Percentiles rank a stretch among this genome's conserved stretches.
These are phyloP conservation scores for Nissolia schottii DNA, from an alignment of 306 rosid genomes.

Conservation along the genomic window DNA sequence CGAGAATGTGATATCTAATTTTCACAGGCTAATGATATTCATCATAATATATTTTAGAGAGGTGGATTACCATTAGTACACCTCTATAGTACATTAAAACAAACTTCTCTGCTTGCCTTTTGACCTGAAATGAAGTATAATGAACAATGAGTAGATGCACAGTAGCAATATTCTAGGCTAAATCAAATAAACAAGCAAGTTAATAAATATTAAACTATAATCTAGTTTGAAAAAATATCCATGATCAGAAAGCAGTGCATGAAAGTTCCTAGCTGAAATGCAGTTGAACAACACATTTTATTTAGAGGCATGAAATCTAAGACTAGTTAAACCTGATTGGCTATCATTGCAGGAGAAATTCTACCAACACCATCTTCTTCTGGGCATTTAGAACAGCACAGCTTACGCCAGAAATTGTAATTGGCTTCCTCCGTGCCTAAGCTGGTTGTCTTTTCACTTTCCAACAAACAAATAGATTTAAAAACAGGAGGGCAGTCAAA, in stretches of 20 bases:
- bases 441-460: constrained; percentile 41
- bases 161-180: constrained; percentile 2
- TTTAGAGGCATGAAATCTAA: neutral
- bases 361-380: constrained; percentile 52
- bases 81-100: constrained; percentile 74
- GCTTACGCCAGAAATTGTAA: constrained; percentile 59
- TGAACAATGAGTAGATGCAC: constrained; percentile 11
- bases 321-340: constrained; percentile 63
- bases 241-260: neutral
- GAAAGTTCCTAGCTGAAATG: constrained; percentile 12
- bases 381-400: constrained; percentile 76
- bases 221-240: neutral
- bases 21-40: neutral
- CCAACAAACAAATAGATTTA: constrained; percentile 47
- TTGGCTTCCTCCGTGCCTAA: constrained; percentile 36
- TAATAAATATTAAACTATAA: neutral
- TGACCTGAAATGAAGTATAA: constrained; percentile 54
- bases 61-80: constrained; percentile 55
- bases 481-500: constrained; percentile 71
- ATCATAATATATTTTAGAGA: neutral
- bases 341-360: constrained; percentile 71
- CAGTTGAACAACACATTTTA: neutral
- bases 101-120: constrained; percentile 72
- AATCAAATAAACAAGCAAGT: constrained; percentile 9
- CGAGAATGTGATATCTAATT: neutral